Percentiles rank a stretch among this genome's conserved stretches.
Evolutionary conservation across 345 rosid genomes (phyloP).

Genomic region (rapeseed (Brassica napus)): Da-Ae NC_063434.1:30452501-30453000

Average conservation of each 20-base stretch:
- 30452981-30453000: slow-evolving; percentile 22
- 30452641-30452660: slow-evolving; percentile 10
- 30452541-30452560: slow-evolving; percentile 4
- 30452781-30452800: slow-evolving; percentile 10
- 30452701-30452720: slow-evolving; percentile 2
- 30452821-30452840: slow-evolving; percentile 13
- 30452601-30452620: slow-evolving; percentile 13
- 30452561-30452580: background rate
- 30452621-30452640: background rate
- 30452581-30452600: background rate
- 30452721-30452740: background rate
- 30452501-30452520: background rate
- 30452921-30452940: slow-evolving; percentile 11
- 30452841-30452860: slow-evolving; percentile 12
- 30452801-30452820: background rate
- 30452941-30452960: background rate
- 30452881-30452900: slow-evolving; percentile 3
- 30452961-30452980: slow-evolving; percentile 23
- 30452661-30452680: background rate
- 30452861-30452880: slow-evolving; percentile 10
- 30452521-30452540: slow-evolving; percentile 19
- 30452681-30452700: slow-evolving; percentile 1
- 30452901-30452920: slow-evolving; percentile 24
- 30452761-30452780: slow-evolving; percentile 4
- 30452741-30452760: slow-evolving; percentile 8